These are phyloP conservation scores for Talaromyces islandicus DNA, from an alignment of 2,329 filamentous ascomycete species.

Conservation along the genomic window DNA sequence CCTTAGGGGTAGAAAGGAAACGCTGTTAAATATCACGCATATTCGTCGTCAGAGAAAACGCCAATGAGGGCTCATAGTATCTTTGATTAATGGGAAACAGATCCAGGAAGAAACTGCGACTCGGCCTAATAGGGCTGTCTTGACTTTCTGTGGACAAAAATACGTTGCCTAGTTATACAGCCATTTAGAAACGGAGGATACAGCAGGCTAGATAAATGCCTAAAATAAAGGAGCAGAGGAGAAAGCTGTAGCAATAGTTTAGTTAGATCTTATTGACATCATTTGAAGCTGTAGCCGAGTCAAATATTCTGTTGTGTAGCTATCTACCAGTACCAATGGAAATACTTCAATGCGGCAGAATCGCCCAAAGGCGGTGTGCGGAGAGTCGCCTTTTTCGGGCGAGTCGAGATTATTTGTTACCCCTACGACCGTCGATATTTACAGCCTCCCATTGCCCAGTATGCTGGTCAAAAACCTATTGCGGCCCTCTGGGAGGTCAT, in stretches of 20 bases:
- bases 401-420: not conserved
- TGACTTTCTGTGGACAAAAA: too few relatives aligned
- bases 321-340: not conserved
- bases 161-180: too few relatives aligned
- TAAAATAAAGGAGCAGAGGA: not conserved
- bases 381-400: not conserved
- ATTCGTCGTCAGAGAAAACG: too few relatives aligned
- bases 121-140: too few relatives aligned
- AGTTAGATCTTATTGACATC: not conserved
- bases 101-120: too few relatives aligned
- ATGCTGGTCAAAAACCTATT: conserved; percentile 7
- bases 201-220: not conserved
- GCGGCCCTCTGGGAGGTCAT: not conserved
- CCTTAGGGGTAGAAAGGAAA: too few relatives aligned
- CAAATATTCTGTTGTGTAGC: not conserved
- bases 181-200: not conserved
- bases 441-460: not conserved
- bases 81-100: too few relatives aligned
- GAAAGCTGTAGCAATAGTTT: not conserved
- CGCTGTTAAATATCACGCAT: too few relatives aligned
- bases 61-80: too few relatives aligned
- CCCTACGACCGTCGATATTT: not conserved
- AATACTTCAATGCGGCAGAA: not conserved
- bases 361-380: not conserved
- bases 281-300: not conserved